Conservation (phyloP, 352 stramenopile species). For the Globisporangium camurandrum region DNA sequence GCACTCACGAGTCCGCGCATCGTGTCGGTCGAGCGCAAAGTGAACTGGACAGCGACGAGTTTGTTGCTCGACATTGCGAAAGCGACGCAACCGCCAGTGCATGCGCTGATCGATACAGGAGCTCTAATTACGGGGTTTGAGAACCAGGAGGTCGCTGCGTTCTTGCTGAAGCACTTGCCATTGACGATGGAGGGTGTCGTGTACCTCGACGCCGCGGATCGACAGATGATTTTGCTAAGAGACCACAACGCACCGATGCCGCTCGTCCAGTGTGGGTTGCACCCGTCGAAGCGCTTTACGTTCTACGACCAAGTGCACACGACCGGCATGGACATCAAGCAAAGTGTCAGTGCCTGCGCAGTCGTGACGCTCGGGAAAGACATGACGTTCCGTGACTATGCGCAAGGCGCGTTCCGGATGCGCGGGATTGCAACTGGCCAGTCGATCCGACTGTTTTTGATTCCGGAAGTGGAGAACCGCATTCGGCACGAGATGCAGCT, state of each 20-base stretch:
- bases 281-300: conserved; percentile 82
- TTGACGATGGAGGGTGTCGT: conserved; percentile 84
- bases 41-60: conserved; percentile 72
- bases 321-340: conserved; percentile 92
- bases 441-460: conserved; percentile 90
- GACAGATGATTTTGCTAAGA: conserved; percentile 90
- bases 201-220: conserved; percentile 86
- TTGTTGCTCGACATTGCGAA: conserved; percentile 75
- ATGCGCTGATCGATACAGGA: conserved; percentile 89
- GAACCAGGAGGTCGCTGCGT: conserved; percentile 84
- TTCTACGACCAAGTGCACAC: conserved; percentile 95
- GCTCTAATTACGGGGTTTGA: conserved; percentile 88
- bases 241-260: conserved; percentile 93
- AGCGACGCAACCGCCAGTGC: conserved; percentile 60
- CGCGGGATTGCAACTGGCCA: conserved; percentile 87
- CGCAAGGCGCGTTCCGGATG: conserved; percentile 90
- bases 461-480: conserved; percentile 88
- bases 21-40: conserved; percentile 75
- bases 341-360: conserved; percentile 81
- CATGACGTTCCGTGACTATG: conserved; percentile 95
- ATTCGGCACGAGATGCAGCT: conserved; percentile 75
- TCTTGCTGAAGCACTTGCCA: conserved; percentile 72
- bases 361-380: conserved; percentile 92
- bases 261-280: conserved; percentile 85
- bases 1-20: conserved; percentile 93